phyloP scores from a whole-genome alignment of 176 grass and related monocot genomes.

The Microstegium vimineum region DNA sequence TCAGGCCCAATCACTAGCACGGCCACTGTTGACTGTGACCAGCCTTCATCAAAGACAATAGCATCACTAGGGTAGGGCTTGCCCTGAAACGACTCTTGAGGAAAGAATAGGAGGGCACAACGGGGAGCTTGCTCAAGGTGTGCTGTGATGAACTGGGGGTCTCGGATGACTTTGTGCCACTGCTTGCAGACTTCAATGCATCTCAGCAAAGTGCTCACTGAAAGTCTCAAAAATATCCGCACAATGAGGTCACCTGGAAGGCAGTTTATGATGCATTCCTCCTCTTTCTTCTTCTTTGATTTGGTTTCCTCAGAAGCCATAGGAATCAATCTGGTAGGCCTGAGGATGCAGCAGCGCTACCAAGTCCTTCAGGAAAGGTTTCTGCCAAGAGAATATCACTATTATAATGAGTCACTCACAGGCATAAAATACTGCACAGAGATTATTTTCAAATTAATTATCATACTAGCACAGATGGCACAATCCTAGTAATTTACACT shows the following conservation, averaged over 20 bases:
- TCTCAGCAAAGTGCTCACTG: slow-evolving; percentile 13
- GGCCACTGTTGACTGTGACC: neutral
- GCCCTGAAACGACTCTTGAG: neutral
- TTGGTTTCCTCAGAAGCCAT: slow-evolving; percentile 15
- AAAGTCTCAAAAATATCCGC: slow-evolving; percentile 21
- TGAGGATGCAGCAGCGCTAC: neutral
- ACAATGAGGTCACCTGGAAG: slow-evolving; percentile 7
- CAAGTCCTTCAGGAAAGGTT: neutral
- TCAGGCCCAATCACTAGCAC: slow-evolving; percentile 28
- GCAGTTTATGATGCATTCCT: neutral
- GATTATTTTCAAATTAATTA: neutral
- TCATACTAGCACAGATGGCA: neutral
- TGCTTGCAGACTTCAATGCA: slow-evolving; percentile 34
- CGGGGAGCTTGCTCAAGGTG: neutral
- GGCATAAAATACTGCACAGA: neutral
- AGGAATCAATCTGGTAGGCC: neutral
- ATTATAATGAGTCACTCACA: neutral
- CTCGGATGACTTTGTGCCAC: slow-evolving; percentile 17
- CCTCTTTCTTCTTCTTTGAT: neutral
- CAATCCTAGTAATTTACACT: neutral
- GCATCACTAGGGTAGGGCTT: slow-evolving; percentile 18
- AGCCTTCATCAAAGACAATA: slow-evolving; percentile 16
- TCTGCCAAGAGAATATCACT: neutral
- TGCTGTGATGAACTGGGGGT: neutral
- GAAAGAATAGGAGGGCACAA: slow-evolving; percentile 4